Base-by-base conservation (phyloP, 108 stramenopile species). In the Pelagomonas calceolata region DNA sequence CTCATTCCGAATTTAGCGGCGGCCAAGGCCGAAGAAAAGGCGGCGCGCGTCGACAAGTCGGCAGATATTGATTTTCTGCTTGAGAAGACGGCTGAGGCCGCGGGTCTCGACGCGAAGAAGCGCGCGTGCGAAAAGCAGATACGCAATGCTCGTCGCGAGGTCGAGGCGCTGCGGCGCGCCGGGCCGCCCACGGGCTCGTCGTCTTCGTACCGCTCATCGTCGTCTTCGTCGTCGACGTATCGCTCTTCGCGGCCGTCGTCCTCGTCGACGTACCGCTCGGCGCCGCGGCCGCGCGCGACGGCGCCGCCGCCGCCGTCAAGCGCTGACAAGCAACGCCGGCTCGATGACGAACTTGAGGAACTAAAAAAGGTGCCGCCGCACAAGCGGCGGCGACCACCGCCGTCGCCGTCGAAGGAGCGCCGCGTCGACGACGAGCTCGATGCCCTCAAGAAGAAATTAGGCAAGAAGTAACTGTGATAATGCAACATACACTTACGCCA, bases 371-470 rank as follows among this genome's bases (percentile, higher is more conserved):
- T 12, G 39, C 51, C 51, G 51, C 51, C 51, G 51, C n/a, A n/a
- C n/a, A n/a, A n/a, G n/a, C n/a, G n/a, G n/a, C 51, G 51, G 7
- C 7, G 21, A 26, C 7, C 51, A 26, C 51, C 51, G 51, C 51
- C 21, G 14, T 26, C 51, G 7, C 7, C 51, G 21, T 4, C 51
- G 21, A 26, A 26, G 21, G 51, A 60, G 9, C 39, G 39, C 39
- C 39, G 39, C 51, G 51, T 60, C 51, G 51, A 60, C 51, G 51
- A 16, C 51, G 51, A 60, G 51, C 51, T 60, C 51, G 51, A 60
- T 26, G 29, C 1, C 18, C 51, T 60, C 21, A 60, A 60, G 10
- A 16, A 26, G 21, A 26, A 60, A 26, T 26, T 60, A 26, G 51
- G 51, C 7, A 60, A 60, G 51, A 60, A 60, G 51, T 43, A 12